Conservation (phyloP, 1,284 basidiomycete species). For the Sanghuangporus baumii region DNA sequence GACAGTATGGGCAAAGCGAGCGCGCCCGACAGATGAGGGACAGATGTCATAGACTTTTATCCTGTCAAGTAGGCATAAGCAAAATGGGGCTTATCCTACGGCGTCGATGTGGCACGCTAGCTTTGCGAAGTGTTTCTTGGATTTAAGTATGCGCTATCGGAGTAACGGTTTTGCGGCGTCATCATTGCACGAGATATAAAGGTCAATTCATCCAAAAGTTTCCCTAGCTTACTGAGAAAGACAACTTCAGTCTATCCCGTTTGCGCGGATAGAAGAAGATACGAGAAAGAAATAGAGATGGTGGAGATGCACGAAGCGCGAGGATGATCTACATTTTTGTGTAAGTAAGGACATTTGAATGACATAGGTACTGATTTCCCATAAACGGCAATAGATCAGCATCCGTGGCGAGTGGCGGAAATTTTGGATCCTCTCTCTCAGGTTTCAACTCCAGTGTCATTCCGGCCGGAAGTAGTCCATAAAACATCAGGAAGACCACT, state of each 20-base stretch:
- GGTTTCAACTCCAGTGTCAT: background rate
- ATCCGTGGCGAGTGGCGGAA: background rate
- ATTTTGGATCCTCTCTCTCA: background rate
- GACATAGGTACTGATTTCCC: background rate
- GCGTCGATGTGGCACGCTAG: conserved; percentile 1
- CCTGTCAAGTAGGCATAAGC: background rate
- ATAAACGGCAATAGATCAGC: background rate
- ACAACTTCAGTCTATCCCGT: too few relatives aligned
- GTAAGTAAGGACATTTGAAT: too few relatives aligned
- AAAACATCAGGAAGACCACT: background rate
- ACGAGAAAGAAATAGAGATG: too few relatives aligned
- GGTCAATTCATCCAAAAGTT: background rate
- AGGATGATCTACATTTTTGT: background rate
- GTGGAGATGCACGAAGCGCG: background rate
- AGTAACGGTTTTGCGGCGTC: background rate
- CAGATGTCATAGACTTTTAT: background rate
- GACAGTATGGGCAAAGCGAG: background rate
- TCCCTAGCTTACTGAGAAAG: too few relatives aligned
- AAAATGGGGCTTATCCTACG: background rate
- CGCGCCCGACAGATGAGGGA: background rate
- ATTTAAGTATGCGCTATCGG: background rate
- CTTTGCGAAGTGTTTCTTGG: background rate
- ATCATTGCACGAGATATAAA: background rate
- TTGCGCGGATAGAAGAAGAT: too few relatives aligned
- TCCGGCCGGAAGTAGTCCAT: background rate